Evolutionary conservation across 345 rosid species (phyloP).

Genomic region (Sisymbrium irio): DNA sequence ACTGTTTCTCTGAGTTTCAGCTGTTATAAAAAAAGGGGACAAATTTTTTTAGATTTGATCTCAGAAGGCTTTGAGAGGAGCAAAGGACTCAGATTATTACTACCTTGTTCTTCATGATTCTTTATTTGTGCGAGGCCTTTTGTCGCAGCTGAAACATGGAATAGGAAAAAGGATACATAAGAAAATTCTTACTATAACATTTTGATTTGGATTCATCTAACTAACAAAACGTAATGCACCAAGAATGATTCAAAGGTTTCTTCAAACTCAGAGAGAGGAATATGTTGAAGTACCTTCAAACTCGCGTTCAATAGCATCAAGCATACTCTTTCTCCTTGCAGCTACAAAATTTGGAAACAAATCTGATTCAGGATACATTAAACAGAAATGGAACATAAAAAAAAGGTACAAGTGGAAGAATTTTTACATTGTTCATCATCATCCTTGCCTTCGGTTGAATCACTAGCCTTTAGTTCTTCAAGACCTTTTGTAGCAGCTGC

Average conservation of each 20-base stretch:
- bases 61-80: conserved; percentile 2
- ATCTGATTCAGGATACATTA: neutral
- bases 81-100: neutral
- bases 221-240: neutral
- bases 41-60: neutral
- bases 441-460: conserved; percentile 15
- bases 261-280: neutral
- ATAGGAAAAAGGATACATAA: neutral
- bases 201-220: neutral
- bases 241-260: conserved; percentile 10
- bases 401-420: neutral
- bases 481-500: conserved; percentile 34
- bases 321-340: conserved; percentile 31
- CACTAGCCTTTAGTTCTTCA: conserved; percentile 16
- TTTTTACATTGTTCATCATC: conserved; percentile 28
- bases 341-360: conserved; percentile 12
- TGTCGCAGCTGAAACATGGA: conserved; percentile 24
- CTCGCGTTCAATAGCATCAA: conserved; percentile 35
- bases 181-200: neutral
- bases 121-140: conserved; percentile 20
- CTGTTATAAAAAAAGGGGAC: neutral
- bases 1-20: conserved; percentile 18
- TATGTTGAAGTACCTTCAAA: conserved; percentile 32
- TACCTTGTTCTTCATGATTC: conserved; percentile 23
- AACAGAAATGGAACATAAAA: neutral